Percentiles rank a stretch among this genome's conserved stretches.
phyloP scores from a whole-genome alignment of 2,329 filamentous ascomycete genomes.

The Xylariaceae sp. region DNA sequence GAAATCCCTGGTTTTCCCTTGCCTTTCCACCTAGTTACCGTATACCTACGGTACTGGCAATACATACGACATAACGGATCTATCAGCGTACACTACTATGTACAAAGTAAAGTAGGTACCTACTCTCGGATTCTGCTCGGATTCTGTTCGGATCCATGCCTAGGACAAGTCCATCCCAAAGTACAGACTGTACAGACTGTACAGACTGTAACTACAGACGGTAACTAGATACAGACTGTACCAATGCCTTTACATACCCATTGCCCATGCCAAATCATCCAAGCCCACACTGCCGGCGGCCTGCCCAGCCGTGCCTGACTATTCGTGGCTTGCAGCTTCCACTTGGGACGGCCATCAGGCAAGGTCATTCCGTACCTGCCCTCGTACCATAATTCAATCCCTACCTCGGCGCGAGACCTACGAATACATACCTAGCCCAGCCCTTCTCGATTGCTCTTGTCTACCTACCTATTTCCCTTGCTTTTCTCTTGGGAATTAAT shows the following conservation, averaged over 20 bases:
- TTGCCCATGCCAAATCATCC: background rate
- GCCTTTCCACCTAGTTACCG: too few species aligned
- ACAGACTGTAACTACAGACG: too few species aligned
- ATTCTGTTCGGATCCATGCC: too few species aligned
- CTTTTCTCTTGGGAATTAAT: constrained; percentile 24
- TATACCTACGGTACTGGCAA: too few species aligned
- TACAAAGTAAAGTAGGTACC: too few species aligned
- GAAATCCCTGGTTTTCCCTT: too few species aligned
- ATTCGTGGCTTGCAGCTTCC: constrained; percentile 17
- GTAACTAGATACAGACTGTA: too few species aligned
- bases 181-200: too few species aligned
- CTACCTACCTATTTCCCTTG: background rate
- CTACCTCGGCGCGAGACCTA: background rate
- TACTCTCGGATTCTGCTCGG: too few species aligned
- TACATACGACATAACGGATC: too few species aligned
- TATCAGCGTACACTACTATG: too few species aligned
- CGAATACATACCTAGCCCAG: background rate
- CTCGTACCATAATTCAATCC: background rate
- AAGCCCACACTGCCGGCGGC: constrained; percentile 1
- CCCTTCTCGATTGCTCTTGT: constrained; percentile 19
- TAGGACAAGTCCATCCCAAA: too few species aligned
- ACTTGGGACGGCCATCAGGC: background rate
- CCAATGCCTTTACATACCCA: background rate
- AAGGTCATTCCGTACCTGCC: background rate
- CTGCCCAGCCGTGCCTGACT: constrained; percentile 7